Base-by-base conservation (phyloP, 139 green algal species). In the Micractinium sp. region DNA sequence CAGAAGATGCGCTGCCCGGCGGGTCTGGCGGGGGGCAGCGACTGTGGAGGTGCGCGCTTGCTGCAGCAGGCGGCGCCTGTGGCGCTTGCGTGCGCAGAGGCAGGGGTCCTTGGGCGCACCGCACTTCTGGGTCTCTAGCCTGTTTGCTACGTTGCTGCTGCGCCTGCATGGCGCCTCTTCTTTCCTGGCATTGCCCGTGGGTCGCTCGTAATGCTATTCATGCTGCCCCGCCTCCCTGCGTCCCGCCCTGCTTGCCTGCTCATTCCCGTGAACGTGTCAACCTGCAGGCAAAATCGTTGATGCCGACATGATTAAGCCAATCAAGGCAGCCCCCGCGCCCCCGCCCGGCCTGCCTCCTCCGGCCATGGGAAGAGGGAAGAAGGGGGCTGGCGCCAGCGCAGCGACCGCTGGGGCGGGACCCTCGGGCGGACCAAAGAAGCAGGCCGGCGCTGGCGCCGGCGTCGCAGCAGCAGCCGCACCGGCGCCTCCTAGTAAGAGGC, bases 31-130 rank as follows among this genome's bases (percentile, higher is more conserved):
- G 47, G 47, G 47, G 7, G 12, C 74, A 47, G 33, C 74, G 33
- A 15, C 74, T 80, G 74, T n/a, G n/a, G 36, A n/a, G 81, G 81
- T 86, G 81, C 22, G n/a, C n/a, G n/a, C n/a, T n/a, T n/a, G n/a
- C n/a, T 56, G 47, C 47, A 56, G 47, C 47, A 56, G n/a, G n/a
- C n/a, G 22, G 67, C 67, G 20, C 14, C 71, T 77, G 31, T 33
- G 67, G 31, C n/a, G n/a, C n/a, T n/a, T n/a, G n/a, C n/a, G n/a
- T n/a, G n/a, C n/a, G n/a, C n/a, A n/a, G n/a, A n/a, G n/a, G n/a
- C n/a, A n/a, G n/a, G n/a, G n/a, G n/a, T n/a, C n/a, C n/a, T n/a
- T n/a, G n/a, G n/a, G n/a, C n/a, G n/a, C n/a, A n/a, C n/a, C n/a
- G n/a, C n/a, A n/a, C n/a, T n/a, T n/a, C n/a, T n/a, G n/a, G n/a